Base-by-base conservation (phyloP, 768 basidiomycete genomes). In the Pulveroboletus sp. region DNA sequence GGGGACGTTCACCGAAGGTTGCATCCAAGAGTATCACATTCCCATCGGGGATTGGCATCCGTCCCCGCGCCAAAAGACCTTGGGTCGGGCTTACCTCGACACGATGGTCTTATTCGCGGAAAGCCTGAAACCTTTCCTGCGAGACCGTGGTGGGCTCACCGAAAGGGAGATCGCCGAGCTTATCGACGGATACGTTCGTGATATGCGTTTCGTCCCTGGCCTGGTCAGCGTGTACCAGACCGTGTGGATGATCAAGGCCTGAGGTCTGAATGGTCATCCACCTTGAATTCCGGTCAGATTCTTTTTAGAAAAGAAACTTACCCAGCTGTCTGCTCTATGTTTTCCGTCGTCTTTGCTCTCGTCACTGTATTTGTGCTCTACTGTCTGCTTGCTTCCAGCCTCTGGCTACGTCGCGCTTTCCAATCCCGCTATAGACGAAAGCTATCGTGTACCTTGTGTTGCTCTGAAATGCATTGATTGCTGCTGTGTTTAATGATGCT, bases 11-110 rank as follows among this genome's bases (percentile, higher is more conserved):
- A 60, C 51, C 1, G 67, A 73, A 17, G 71, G 80, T 47, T 61
- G 67, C 5, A 34, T 68, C 7, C 58, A 60, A 26, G 47, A 53
- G 3, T 61, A 70, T 51, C 55, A 66, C 61, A 71, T 86, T 50
- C 83, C 84, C 9, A 70, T 87, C 20, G 86, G 85, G 5, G 64
- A 68, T 9, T 83, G 81, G 83, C 71, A 67, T 40, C 30, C 40
- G 1, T 70, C 77, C 43, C 56, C 67, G 3, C 56, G 43, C 24
- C 50, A 71, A 58, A 63, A 53, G 52, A 34, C 43, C 11, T 57
- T 84, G 2, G 85, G 83, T 1, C 63, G 53, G 26, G 64, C 56
- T 2, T 75, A 75, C 56, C 69, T 76, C 24, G 63, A 58, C 2
- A 64, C 68, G 7, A 69, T 77, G 51, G 55, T 61, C 26, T 59